Conservation (phyloP, 306 rosid genomes). For the Mimosa bimucronata region DNA sequence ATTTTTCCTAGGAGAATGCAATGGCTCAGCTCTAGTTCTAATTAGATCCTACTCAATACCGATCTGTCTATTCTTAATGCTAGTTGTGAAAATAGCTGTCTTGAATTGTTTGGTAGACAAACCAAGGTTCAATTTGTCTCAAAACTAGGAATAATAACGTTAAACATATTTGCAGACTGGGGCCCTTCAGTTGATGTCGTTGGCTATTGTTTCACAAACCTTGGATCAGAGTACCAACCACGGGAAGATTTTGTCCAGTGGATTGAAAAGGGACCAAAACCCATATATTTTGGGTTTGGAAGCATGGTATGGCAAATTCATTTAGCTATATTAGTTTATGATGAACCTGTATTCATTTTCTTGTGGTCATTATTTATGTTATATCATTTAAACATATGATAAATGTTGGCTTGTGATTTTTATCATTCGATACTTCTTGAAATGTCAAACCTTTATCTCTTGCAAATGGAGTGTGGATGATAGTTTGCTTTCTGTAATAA, state of each 20-base stretch:
- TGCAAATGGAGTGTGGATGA: constrained; percentile 17
- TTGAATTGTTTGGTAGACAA: constrained; percentile 30
- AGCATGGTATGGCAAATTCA: constrained; percentile 82
- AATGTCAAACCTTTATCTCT: constrained; percentile 1
- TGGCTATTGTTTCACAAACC: constrained; percentile 89
- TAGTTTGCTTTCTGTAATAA: neutral
- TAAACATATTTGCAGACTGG: constrained; percentile 78
- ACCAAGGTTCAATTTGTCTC: constrained; percentile 28
- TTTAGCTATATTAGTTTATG: constrained; percentile 3
- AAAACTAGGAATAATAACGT: constrained; percentile 36
- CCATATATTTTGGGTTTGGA: constrained; percentile 93
- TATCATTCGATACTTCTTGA: constrained; percentile 4
- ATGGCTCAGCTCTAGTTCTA: constrained; percentile 7
- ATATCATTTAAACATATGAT: constrained; percentile 9
- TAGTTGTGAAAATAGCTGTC: constrained; percentile 14
- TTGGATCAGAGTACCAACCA: constrained; percentile 78
- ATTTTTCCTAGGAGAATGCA: constrained; percentile 3
- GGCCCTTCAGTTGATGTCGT: constrained; percentile 90
- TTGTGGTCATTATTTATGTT: neutral
- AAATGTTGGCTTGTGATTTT: neutral
- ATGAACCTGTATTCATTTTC: constrained; percentile 16
- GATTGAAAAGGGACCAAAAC: constrained; percentile 79
- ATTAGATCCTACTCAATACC: constrained; percentile 17
- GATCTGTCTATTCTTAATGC: constrained; percentile 13
- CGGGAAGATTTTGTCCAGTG: constrained; percentile 72